These are phyloP conservation scores for Magnusiomyces paraingens DNA, from an alignment of 1,139 yeast genomes.

Conservation along the genomic window DNA sequence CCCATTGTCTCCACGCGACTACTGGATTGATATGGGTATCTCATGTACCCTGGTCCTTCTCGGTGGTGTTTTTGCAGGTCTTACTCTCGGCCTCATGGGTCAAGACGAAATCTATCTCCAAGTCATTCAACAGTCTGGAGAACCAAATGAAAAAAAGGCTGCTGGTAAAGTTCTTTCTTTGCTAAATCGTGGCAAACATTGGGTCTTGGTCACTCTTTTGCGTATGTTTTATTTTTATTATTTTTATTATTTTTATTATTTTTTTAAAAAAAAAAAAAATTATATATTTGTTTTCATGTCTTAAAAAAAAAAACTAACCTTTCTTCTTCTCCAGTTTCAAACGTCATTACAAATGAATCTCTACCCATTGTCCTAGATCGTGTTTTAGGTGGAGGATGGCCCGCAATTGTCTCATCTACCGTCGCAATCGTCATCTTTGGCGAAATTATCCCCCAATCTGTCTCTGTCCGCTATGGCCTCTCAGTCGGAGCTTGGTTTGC, in stretches of 20 bases:
- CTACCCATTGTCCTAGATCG: slow-evolving; percentile 90
- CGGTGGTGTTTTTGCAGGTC: slow-evolving; percentile 96
- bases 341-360: slow-evolving; percentile 93
- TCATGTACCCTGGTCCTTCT: slow-evolving; percentile 68
- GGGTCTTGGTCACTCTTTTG: slow-evolving; percentile 91
- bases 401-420: slow-evolving; percentile 90
- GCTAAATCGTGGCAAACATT: slow-evolving; percentile 83
- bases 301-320: no score
- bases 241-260: not conserved
- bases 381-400: slow-evolving; percentile 95
- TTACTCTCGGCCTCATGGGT: slow-evolving; percentile 93
- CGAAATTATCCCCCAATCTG: slow-evolving; percentile 91
- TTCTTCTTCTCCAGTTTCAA: slow-evolving; percentile 44
- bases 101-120: slow-evolving; percentile 83
- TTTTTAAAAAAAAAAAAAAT: no score
- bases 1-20: slow-evolving; percentile 28
- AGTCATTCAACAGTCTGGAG: slow-evolving; percentile 44
- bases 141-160: slow-evolving; percentile 51
- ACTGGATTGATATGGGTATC: slow-evolving; percentile 49
- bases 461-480: slow-evolving; percentile 87
- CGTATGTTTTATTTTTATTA: slow-evolving; percentile 28
- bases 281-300: no score
- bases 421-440: slow-evolving; percentile 92
- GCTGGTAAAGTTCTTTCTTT: slow-evolving; percentile 71
- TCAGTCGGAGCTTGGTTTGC: slow-evolving; percentile 87